phyloP scores from a whole-genome alignment of 2,329 filamentous ascomycete species.

The Grosmannia huntii region DNA sequence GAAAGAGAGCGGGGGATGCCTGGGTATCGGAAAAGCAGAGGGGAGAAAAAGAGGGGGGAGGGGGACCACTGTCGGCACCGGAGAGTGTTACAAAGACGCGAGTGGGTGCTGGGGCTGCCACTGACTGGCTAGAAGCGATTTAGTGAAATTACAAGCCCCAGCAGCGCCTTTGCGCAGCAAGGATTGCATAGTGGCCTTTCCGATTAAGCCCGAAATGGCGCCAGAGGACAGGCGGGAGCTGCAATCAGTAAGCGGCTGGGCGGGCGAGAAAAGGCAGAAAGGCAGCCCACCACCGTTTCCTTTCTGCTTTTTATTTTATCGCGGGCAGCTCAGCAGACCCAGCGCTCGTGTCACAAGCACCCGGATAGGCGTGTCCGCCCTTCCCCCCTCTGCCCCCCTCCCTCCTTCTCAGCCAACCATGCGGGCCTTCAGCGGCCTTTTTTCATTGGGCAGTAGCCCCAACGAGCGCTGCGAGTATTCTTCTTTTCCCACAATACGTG shows the following conservation, averaged over 20 bases:
- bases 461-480: background rate
- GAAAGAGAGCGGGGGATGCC: slow-evolving; percentile 5
- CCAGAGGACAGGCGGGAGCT: background rate
- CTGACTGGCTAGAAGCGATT: slow-evolving; percentile 1
- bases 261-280: background rate
- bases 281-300: background rate
- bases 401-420: background rate
- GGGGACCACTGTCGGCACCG: background rate
- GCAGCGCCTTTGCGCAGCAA: background rate
- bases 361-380: background rate
- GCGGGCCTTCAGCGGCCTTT: slow-evolving; percentile 6
- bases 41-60: slow-evolving; percentile 1
- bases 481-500: background rate
- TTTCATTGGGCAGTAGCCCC: slow-evolving; percentile 9
- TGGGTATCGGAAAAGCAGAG: slow-evolving; percentile 10
- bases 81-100: background rate
- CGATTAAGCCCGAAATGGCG: slow-evolving; percentile 2
- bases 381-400: background rate
- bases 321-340: background rate
- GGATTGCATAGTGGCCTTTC: background rate
- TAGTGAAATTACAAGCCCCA: background rate
- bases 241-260: background rate
- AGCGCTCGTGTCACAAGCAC: background rate
- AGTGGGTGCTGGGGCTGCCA: background rate
- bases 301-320: no score